Evolutionary conservation across 2,329 filamentous ascomycete genomes (phyloP), one percentile per base, ranked within the genome.

Genomic region (Phyllosticta citrichinensis): DNA sequence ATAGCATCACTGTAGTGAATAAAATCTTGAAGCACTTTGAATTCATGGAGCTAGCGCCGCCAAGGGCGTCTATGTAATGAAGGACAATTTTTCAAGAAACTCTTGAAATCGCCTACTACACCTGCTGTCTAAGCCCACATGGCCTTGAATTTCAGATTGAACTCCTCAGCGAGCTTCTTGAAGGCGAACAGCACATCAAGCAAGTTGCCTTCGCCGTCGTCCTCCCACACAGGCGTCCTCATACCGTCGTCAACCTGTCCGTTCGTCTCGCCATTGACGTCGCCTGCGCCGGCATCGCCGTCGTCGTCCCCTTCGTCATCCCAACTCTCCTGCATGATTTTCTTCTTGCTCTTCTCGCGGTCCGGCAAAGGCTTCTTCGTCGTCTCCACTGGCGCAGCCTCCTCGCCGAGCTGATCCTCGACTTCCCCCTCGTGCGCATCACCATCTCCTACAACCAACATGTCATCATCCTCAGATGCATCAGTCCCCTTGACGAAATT

Each of bases 131-230:
- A 86, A 69, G 83, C 81, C 81, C 83, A 85, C 67, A 81, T 80
- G 66, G 80, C 80, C 68, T 69, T 77, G 72, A 88, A 88, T 74
- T 86, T 88, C 53, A 77, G 76, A 64, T 86, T 81, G 69, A 87
- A 88, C 61, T 83, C 81, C 27, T 75, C 74, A 67, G 81, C 80
- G 64, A 88, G 68, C 66, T 78, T 71, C 63, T 75, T 76, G 67
- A 88, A 87, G 0, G 83, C 83, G 66, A 76, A 78, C 14, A 86
- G 73, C 24, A 88, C 84, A 64, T 81, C 79, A 64, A 78, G 66
- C 68, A 87, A 67, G 40, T 76, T 77, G 54, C 71, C 74, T 47
- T 75, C 79, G 55, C 22, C 52, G 5, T 79, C 77, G 30, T 77
- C 77, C 30, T 77, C 75, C 73, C 74, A 77, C 27, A 72, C 70